Percentiles rank a stretch among this genome's conserved stretches.
These are phyloP conservation scores for Malus asiatica DNA, from an alignment of 306 rosid species.

Conservation along the genomic window DNA sequence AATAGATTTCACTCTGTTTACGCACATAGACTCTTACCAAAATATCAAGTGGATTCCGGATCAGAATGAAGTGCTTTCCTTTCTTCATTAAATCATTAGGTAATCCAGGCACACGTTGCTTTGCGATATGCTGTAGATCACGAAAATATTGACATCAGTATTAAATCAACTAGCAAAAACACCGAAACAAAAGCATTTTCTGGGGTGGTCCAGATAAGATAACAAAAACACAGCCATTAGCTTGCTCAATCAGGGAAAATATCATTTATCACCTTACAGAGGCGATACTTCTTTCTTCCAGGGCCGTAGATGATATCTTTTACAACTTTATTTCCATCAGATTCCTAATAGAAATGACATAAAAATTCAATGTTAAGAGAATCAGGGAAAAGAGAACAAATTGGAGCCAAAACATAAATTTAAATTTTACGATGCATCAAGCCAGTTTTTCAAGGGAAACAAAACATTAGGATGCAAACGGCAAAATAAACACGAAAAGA, in stretches of 20 bases:
- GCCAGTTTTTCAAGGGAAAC: background rate
- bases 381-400: background rate
- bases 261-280: slow-evolving; percentile 52
- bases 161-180: slow-evolving; percentile 8
- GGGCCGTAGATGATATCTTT: slow-evolving; percentile 55
- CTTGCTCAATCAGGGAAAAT: background rate
- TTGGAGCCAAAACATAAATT: background rate
- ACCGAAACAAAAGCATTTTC: slow-evolving; percentile 1
- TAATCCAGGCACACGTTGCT: slow-evolving; percentile 55
- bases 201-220: background rate
- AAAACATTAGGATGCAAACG: background rate
- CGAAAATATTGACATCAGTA: background rate
- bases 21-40: slow-evolving; percentile 36
- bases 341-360: slow-evolving; percentile 38
- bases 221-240: background rate
- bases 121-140: slow-evolving; percentile 60
- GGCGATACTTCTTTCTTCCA: slow-evolving; percentile 57
- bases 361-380: slow-evolving; percentile 10
- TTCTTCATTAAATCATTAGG: slow-evolving; percentile 52
- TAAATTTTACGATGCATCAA: background rate
- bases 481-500: background rate
- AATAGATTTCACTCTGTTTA: background rate
- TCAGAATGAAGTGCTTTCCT: slow-evolving; percentile 78
- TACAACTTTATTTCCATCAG: slow-evolving; percentile 70
- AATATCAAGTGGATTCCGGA: slow-evolving; percentile 72